Conservation (phyloP, 225 moss, liverwort and hornwort species). For the Asterella californica region DNA sequence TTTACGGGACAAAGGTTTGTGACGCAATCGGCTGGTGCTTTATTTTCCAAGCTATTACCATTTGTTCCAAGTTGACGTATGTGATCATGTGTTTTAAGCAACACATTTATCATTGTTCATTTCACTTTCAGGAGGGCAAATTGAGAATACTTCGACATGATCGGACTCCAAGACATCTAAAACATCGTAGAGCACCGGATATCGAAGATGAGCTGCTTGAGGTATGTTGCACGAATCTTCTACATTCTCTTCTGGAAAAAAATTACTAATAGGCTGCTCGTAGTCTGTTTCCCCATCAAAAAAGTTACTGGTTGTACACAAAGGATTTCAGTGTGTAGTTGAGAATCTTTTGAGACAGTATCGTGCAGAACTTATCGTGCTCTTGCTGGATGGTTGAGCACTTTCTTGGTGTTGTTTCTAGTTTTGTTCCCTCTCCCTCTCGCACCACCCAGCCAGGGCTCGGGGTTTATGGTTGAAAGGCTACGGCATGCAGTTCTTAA, state of each 20-base stretch:
- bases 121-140: slow-evolving; percentile 72
- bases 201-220: slow-evolving; percentile 84
- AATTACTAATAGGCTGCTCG: not conserved
- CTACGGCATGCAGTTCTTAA: no score
- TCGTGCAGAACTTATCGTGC: not conserved
- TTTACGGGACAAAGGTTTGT: slow-evolving; percentile 94
- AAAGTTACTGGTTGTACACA: not conserved
- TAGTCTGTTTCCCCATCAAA: not conserved
- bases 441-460: no score
- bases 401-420: no score
- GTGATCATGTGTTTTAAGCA: not conserved
- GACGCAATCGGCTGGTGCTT: not conserved
- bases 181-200: slow-evolving; percentile 53
- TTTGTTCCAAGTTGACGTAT: not conserved
- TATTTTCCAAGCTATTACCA: no score
- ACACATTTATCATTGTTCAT: not conserved
- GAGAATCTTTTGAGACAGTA: not conserved
- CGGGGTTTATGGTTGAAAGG: no score
- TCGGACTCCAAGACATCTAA: slow-evolving; percentile 64
- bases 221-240: slow-evolving; percentile 37
- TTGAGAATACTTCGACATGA: slow-evolving; percentile 89
- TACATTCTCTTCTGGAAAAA: not conserved
- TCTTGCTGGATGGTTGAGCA: not conserved
- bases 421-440: no score
- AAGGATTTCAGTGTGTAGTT: not conserved